Percentiles rank a stretch among this genome's conserved stretches.
These are phyloP conservation scores for Penicillium bovifimosum DNA, from an alignment of 495 filamentous ascomycete species.

Conservation along the genomic window DNA sequence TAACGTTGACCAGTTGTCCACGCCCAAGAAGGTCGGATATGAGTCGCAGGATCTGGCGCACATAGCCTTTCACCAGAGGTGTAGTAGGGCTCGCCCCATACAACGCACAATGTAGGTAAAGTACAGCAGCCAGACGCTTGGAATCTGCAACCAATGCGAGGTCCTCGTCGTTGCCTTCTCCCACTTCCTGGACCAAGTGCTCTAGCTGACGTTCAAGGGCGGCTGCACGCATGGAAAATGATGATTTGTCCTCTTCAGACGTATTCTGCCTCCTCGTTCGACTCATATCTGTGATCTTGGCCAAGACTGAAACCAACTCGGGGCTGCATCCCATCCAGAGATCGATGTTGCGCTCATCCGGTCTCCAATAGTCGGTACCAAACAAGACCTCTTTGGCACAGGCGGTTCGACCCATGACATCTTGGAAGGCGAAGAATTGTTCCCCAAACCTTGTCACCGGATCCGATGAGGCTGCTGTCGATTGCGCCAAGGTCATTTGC, in stretches of 20 bases:
- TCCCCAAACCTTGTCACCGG: conserved; percentile 36
- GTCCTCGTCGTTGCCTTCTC: conserved; percentile 25
- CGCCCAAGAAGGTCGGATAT: conserved; percentile 32
- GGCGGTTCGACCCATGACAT: conserved; percentile 45
- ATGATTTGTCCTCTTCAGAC: conserved; percentile 18
- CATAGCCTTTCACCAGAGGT: conserved; percentile 31
- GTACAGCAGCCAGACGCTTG: conserved; percentile 36
- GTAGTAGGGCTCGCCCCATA: conserved; percentile 36
- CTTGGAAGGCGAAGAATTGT: conserved; percentile 45
- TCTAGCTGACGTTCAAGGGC: conserved; percentile 28
- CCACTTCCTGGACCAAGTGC: conserved; percentile 32
- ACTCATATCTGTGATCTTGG: conserved; percentile 40
- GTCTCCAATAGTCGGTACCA: conserved; percentile 40
- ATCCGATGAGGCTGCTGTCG: conserved; percentile 12
- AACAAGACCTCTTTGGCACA: conserved; percentile 39
- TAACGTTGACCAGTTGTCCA: conserved; percentile 28
- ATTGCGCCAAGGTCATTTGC: conserved; percentile 5
- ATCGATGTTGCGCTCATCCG: conserved; percentile 33
- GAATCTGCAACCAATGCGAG: conserved; percentile 35
- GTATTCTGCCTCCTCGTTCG: conserved; percentile 26
- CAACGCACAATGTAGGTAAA: conserved; percentile 41
- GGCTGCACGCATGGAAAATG: conserved; percentile 28
- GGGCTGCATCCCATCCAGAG: conserved; percentile 46
- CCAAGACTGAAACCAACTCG: conserved; percentile 36
- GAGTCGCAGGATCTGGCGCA: conserved; percentile 30